Evolutionary conservation across 2,329 filamentous ascomycete genomes (phyloP), one percentile per base, ranked within the genome.

Genomic region (Verticillium zaregamsianum): DNA sequence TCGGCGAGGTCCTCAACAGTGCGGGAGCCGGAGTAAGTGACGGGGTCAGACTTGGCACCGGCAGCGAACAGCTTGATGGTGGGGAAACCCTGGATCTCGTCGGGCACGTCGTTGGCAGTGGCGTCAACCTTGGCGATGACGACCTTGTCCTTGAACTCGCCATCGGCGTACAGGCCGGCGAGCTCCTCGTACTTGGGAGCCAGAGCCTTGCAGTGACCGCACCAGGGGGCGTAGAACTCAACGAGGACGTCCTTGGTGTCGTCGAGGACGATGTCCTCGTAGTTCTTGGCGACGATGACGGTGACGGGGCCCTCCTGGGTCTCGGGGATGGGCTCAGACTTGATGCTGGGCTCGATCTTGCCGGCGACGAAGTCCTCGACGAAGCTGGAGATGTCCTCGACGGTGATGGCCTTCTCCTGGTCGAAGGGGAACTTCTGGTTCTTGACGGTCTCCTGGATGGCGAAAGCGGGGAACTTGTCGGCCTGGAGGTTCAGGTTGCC

Each of bases 221-320:
- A 99, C 95, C 95, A 99, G 67, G 95, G 95, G 63, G 95, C 95
- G 82, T 99, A 99, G 83, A 97, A 98, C 84, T 99, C 95, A 67
- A 99, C 80, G 68, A 99, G 86, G 63, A 99, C 95, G 78, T 99
- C 95, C 90, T 98, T 98, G 75, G 89, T 85, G 77, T 96, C 90
- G 74, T 99, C 90, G 61, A 97, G 85, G 72, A 99, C 93, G 68
- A 98, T 81, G 8, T 96, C 86, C 66, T 97, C 84, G 86, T 97
- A 99, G 81, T 86, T 94, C 82, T 96, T 91, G 76, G 94, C 95
- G 62, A 99, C 95, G 62, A 99, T 85, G 64, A 96, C 84, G 64
- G 88, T 89, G 71, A 97, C 94, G 66, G 92, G 86, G 61, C 92
- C 93, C 67, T 97, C 93, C 79, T 99, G 91, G 67, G 86, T 90